These are phyloP conservation scores for Talaromyces ruber DNA, from an alignment of 495 filamentous ascomycete genomes.

Conservation along the genomic window DNA sequence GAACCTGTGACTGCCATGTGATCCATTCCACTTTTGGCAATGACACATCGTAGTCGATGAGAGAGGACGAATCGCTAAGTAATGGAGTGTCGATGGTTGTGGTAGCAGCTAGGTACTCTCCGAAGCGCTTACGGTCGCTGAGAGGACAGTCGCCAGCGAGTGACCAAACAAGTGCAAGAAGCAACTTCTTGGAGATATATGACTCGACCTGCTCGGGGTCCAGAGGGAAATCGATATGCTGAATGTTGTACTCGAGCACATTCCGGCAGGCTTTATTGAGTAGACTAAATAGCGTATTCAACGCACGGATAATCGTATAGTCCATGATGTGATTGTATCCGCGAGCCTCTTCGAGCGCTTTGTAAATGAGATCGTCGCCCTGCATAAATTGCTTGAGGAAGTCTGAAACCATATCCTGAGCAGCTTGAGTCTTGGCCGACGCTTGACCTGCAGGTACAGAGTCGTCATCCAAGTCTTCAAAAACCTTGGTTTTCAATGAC, in stretches of 20 bases:
- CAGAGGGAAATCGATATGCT: constrained; percentile 89
- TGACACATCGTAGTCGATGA: constrained; percentile 91
- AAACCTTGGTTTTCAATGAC: constrained; percentile 66
- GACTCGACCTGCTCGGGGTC: constrained; percentile 81
- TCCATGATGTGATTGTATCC: constrained; percentile 95
- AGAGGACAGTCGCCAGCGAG: constrained; percentile 93
- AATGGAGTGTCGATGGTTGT: constrained; percentile 75
- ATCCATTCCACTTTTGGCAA: constrained; percentile 82
- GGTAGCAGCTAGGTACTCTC: constrained; percentile 67
- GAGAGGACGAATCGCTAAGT: constrained; percentile 63
- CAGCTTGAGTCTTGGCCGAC: constrained; percentile 63
- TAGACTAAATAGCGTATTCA: constrained; percentile 90
- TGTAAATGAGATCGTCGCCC: constrained; percentile 66
- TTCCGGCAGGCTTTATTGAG: constrained; percentile 88
- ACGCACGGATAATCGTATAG: constrained; percentile 78
- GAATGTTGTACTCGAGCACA: constrained; percentile 88
- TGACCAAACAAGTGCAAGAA: constrained; percentile 88
- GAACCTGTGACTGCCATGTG: constrained; percentile 90
- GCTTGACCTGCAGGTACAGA: constrained; percentile 70
- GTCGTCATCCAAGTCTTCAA: constrained; percentile 94
- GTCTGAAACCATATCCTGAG: constrained; percentile 68
- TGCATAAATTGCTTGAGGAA: constrained; percentile 68
- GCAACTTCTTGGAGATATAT: constrained; percentile 84
- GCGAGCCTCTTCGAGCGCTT: constrained; percentile 66
- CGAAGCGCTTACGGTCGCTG: constrained; percentile 77